Base-by-base conservation (phyloP, 805 yeast genomes). In the Saccharomycopsis guyanensis region DNA sequence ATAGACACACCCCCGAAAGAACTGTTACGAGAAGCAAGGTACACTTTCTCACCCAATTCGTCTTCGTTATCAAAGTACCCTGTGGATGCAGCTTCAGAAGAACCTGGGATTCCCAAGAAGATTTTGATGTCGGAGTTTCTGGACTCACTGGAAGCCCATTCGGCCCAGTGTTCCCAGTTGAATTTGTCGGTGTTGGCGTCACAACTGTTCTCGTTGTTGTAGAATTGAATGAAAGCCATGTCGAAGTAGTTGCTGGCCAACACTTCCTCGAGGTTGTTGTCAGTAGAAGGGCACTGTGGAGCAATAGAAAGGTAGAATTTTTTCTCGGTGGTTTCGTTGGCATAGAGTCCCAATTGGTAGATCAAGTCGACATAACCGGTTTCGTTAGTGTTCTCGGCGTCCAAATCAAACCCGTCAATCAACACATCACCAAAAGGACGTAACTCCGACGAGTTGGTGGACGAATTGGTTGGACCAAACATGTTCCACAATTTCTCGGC, bases 321-420 rank as follows among this genome's bases (percentile, higher is more conserved):
- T 59, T 74, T 77, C 39, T 75, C 64, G 13, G 69, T 53, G 25
- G 35, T 56, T 13, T 37, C 37, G 20, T 48, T 40, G n/a, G 46
- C 34, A 4, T 47, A 22, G 13, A 50, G 49, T 54, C 76, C 66
- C 50, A 65, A 48, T 25, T 54, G 52, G 40, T 53, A 55, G 10
- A 68, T 75, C 47, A 75, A 63, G 3, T 76, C 76, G 43, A 70
- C 69, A 50, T 70, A 73, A 34, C 85, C 86, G n/a, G 66, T 63
- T 44, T 63, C 60, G 39, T 60, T 53, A 47, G 63, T 63, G 59
- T 69, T 67, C 64, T 91, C 97, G 56, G 85, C 77, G 63, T 91
- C 97, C 53, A 89, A 80, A 62, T 91, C 97, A 60, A 88, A 89
- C 20, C 97, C 97, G 63, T 91, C 97, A 39, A 91, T 25, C 24